Base-by-base conservation (phyloP, 352 stramenopile genomes). In the Thraustotheca clavata region DNA sequence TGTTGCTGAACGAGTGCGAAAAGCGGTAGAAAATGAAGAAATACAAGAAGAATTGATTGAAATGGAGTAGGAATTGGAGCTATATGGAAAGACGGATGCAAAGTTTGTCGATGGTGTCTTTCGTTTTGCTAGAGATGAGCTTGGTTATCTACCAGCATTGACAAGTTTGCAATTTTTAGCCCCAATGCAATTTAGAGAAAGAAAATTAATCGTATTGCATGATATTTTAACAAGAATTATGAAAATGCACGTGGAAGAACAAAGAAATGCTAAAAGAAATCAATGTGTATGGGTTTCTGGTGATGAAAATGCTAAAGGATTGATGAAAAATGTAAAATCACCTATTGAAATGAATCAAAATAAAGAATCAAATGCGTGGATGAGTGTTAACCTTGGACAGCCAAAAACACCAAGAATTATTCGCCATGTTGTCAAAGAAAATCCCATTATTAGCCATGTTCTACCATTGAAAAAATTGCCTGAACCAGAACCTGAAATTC, bases 71-170 rank as follows among this genome's bases (percentile, higher is more conserved):
- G 78, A 77, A 59, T 88, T 86, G 63, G 80, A 92, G 60, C 54
- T 92, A 60, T 85, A 80, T 31, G 83, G 79, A 22, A 88, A 90
- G 69, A 89, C 83, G 29, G 83, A 92, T 47, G 69, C 72, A 67
- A 79, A 80, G 49, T 92, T 92, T 60, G 76, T 91, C 41, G 81
- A 90, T 59, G 76, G 78, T 55, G 69, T 71, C 22, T 90, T 91
- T 65, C 83, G 79, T 14, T 71, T 91, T 46, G 50, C 88, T 52
- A 78, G 83, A 5, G 77, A 90, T 43, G 77, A 89, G 60, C 89
- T 90, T 55, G 70, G 71, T 20, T 88, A 78, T 67, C 89, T 89
- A 60, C 82, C 82, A 27, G 66, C 77, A 41, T 68, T 91, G 9
- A 88, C 69, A 27, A 47, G 68, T n/a, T 39, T 76, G 34, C 83